Evolutionary conservation across 805 yeast genomes (phyloP), one percentile per base, ranked within the genome.

Genomic region (Myxozyma mucilagina): DNA sequence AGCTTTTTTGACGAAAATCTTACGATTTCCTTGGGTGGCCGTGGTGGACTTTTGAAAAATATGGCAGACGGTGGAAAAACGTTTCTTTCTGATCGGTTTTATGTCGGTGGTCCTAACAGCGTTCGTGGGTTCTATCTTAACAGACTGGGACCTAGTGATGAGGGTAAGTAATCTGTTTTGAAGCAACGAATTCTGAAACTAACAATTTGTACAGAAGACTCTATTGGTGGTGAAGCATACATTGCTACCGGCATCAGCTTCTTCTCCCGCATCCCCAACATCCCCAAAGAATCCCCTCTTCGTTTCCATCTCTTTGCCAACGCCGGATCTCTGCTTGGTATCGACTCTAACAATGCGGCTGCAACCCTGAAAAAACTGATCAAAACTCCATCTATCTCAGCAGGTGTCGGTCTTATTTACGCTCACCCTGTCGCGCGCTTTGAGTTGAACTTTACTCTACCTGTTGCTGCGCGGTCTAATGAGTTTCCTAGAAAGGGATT

Each of bases 51-150:
- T 57, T 76, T 89, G 34, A 74, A 77, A 59, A 76, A 63, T 43
- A 50, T 82, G 57, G 70, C 80, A 31, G 68, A 68, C 24, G 66
- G 68, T 2, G 61, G 69, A 63, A 57, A 75, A 57, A 74, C 89
- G 1, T 92, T 88, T 69, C 70, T 86, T 35, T 81, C 86, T 70
- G 99, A 93, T 73, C 81, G 89, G 65, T 93, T 92, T 72, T 89
- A 86, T 69, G 78, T 89, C 48, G 96, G 97, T 16, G 97, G 97
- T 0, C 82, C 85, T 13, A 81, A 84, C 57, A 87, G 86, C 56
- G 83, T 90, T 34, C 78, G 87, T 59, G 90, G 92, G 0, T 89
- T 87, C 70, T 78, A 82, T 38, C 76, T 81, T 56, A 86, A 86
- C 76, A 83, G 89, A 0, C 72, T 88, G 39, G 92, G 94, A 13